Evolutionary conservation across 1,139 yeast genomes (phyloP).

Genomic region (Pichia sp.): DNA sequence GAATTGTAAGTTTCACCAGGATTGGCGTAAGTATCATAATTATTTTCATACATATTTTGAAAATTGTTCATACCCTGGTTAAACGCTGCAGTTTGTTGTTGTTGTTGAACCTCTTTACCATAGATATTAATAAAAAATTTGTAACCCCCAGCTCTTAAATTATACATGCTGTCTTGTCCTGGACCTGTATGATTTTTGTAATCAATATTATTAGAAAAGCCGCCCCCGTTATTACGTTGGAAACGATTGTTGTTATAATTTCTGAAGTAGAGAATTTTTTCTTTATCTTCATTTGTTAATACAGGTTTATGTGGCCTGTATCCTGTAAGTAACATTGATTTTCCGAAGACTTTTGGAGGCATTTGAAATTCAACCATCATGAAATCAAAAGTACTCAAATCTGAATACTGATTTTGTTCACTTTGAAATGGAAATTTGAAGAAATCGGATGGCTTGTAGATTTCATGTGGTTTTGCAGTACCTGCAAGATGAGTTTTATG

Average conservation of each 20-base stretch:
- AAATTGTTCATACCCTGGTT: conserved; percentile 10
- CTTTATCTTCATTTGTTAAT: conserved; percentile 63
- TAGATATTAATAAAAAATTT: conserved; percentile 30
- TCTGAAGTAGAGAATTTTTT: conserved; percentile 35
- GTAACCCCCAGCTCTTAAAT: conserved; percentile 37
- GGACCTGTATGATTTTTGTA: conserved; percentile 31
- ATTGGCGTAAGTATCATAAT: conserved; percentile 17
- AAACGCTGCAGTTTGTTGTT: conserved; percentile 16
- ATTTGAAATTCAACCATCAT: conserved; percentile 55
- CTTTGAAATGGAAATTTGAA: conserved; percentile 57
- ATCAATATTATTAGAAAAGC: conserved; percentile 32
- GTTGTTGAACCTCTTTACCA: conserved; percentile 19
- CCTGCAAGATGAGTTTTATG: conserved; percentile 65
- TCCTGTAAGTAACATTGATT: conserved; percentile 83
- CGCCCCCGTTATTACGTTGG: conserved; percentile 25
- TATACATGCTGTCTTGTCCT: conserved; percentile 32
- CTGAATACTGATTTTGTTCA: conserved; percentile 43
- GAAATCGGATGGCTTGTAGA: conserved; percentile 42
- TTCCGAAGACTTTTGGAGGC: conserved; percentile 54
- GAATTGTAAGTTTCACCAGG: conserved; percentile 16
- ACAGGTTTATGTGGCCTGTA: conserved; percentile 57
- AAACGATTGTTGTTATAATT: conserved; percentile 23
- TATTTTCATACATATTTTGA: conserved; percentile 17
- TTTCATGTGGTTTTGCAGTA: conserved; percentile 38
- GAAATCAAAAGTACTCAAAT: conserved; percentile 50